These are phyloP conservation scores for Aulographum hederae DNA, from an alignment of 2,329 filamentous ascomycete species.

Conservation along the genomic window DNA sequence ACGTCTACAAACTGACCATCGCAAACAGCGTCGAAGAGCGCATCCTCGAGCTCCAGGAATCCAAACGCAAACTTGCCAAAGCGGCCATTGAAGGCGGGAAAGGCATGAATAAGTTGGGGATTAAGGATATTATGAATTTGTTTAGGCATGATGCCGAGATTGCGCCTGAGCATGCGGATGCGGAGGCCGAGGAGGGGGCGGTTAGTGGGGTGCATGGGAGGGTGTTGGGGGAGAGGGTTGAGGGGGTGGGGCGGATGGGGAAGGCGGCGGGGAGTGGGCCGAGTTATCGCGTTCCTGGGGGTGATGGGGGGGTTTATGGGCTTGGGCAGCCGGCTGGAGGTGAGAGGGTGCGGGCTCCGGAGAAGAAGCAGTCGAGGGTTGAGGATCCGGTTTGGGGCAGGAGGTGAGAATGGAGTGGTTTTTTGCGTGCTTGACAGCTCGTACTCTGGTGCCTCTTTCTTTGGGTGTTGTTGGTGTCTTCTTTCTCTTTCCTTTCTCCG, in stretches of 20 bases:
- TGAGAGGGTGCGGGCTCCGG: background rate
- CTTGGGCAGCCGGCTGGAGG: background rate
- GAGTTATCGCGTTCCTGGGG: background rate
- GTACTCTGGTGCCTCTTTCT: too few species aligned
- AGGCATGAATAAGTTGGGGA: conserved; percentile 65
- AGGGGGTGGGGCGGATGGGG: background rate
- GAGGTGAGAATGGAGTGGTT: too few species aligned
- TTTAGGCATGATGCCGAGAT: conserved; percentile 55
- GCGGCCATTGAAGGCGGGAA: conserved; percentile 66
- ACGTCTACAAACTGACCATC: conserved; percentile 88
- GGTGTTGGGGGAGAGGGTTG: conserved; percentile 8
- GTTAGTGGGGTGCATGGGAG: conserved; percentile 16
- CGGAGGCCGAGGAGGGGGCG: conserved; percentile 13
- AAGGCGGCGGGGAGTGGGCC: background rate
- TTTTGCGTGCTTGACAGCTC: too few species aligned
- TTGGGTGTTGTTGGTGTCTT: too few species aligned
- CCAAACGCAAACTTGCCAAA: conserved; percentile 81
- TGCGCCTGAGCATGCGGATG: conserved; percentile 24
- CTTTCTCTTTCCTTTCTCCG: too few species aligned
- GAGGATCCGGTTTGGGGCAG: background rate
- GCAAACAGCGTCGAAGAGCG: conserved; percentile 76
- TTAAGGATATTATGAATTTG: conserved; percentile 84
- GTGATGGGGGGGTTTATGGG: background rate
- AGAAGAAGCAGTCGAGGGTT: background rate
- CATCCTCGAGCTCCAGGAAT: conserved; percentile 85